Evolutionary conservation across 2,329 filamentous ascomycete species (phyloP).

Genomic region (Aureobasidium sp.): DNA sequence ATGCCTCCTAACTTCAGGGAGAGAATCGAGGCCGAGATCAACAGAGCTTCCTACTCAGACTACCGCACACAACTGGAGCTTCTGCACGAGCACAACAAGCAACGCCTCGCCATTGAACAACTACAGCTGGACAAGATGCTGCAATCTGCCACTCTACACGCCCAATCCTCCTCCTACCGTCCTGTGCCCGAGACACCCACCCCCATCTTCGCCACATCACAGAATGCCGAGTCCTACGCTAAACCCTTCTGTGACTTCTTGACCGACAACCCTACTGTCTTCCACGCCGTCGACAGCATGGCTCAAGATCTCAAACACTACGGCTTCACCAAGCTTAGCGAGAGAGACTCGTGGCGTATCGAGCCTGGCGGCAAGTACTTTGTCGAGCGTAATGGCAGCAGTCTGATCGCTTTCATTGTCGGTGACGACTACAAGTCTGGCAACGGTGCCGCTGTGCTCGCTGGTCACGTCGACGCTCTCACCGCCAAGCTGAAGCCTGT

Average conservation of each 20-base stretch:
- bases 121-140: constrained; percentile 15
- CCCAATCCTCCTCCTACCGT: constrained; percentile 1
- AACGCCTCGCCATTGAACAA: constrained; percentile 13
- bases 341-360: constrained; percentile 77
- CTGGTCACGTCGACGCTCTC: constrained; percentile 86
- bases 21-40: constrained; percentile 8
- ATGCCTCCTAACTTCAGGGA: neutral
- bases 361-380: constrained; percentile 83
- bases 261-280: constrained; percentile 84
- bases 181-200: neutral
- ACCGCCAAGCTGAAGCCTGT: constrained; percentile 89
- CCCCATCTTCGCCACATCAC: constrained; percentile 3
- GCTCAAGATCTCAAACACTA: constrained; percentile 61
- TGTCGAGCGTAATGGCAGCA: constrained; percentile 75
- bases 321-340: constrained; percentile 72
- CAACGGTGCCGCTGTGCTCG: constrained; percentile 81
- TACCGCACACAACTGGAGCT: constrained; percentile 27
- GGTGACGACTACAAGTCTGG: constrained; percentile 75
- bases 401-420: constrained; percentile 77
- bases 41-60: constrained; percentile 1
- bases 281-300: constrained; percentile 79
- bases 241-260: constrained; percentile 84
- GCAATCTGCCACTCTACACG: constrained; percentile 9
- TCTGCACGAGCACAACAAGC: constrained; percentile 15
- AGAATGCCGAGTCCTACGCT: constrained; percentile 48